Conservation (phyloP, 208 protist species). For the Crithidia fasciculata region DNA sequence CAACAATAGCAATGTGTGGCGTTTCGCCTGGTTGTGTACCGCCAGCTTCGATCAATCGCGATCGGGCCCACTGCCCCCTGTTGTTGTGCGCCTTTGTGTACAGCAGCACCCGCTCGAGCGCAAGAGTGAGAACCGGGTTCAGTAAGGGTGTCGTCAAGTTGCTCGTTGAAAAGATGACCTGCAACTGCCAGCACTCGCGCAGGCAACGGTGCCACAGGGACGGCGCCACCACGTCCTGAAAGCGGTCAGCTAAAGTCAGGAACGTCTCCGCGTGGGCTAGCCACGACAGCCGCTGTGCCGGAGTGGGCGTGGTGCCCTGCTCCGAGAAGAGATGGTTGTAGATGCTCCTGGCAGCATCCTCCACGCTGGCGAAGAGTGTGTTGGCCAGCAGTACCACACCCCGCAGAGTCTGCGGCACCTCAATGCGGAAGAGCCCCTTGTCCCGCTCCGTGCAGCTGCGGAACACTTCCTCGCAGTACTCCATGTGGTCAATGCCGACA, state of each 20-base stretch:
- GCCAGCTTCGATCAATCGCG: not conserved
- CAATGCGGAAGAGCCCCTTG: not conserved
- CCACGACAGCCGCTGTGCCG: slow-evolving; percentile 6
- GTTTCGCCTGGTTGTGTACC: not conserved
- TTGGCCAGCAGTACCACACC: not conserved
- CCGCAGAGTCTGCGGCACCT: not conserved
- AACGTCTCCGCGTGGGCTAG: slow-evolving; percentile 16
- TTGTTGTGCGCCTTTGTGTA: slow-evolving; percentile 34
- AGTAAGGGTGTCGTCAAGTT: not conserved
- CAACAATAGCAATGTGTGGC: no score
- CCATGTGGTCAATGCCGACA: not conserved
- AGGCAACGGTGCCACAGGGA: slow-evolving; percentile 20
- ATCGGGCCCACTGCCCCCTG: slow-evolving; percentile 19
- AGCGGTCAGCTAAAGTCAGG: slow-evolving; percentile 9
- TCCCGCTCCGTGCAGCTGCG: not conserved
- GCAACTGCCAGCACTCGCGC: not conserved
- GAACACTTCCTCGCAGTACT: slow-evolving; percentile 16
- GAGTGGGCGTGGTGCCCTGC: not conserved
- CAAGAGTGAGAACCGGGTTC: not conserved
- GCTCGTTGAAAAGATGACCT: not conserved
- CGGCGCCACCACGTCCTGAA: slow-evolving; percentile 23
- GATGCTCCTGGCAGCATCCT: not conserved
- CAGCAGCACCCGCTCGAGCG: slow-evolving; percentile 13
- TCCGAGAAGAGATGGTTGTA: not conserved
- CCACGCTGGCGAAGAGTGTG: not conserved